Conservation (phyloP, 768 basidiomycete species). For the Tulasnella calospora region DNA sequence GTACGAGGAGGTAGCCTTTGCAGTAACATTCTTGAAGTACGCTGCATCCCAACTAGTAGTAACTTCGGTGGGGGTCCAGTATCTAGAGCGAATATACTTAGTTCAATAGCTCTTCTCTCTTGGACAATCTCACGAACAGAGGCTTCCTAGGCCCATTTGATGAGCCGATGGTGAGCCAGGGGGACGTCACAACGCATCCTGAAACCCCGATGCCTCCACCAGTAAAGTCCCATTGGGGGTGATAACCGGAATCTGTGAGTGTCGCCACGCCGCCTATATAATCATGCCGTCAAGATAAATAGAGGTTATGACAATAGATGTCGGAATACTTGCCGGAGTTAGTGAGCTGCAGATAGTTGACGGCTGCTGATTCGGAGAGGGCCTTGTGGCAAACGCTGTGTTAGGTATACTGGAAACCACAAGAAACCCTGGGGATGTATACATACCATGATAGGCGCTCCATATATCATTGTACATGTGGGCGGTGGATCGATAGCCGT, state of each 20-base stretch:
- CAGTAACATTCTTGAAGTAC: not conserved
- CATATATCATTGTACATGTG: not conserved
- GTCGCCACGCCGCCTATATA: not conserved
- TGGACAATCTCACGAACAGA: not conserved
- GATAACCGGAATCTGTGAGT: not conserved
- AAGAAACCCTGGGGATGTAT: not conserved
- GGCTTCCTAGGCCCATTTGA: not conserved
- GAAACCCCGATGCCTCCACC: not conserved
- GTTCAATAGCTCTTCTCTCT: not conserved
- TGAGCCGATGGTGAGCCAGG: not conserved
- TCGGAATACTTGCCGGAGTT: not conserved
- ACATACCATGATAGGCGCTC: not conserved
- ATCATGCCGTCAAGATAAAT: not conserved
- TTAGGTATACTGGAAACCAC: not conserved
- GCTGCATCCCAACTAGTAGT: not conserved
- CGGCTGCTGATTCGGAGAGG: not conserved
- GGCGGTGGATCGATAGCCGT: not conserved
- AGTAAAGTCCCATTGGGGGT: not conserved
- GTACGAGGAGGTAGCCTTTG: not conserved
- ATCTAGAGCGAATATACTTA: not conserved
- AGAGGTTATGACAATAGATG: not conserved
- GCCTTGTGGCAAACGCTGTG: not conserved
- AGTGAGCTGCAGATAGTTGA: not conserved
- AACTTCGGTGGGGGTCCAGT: not conserved
- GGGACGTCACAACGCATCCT: not conserved